Percentiles rank a stretch among this genome's conserved stretches.
phyloP scores from a whole-genome alignment of 805 yeast species.

The Ogataea pignaliae region DNA sequence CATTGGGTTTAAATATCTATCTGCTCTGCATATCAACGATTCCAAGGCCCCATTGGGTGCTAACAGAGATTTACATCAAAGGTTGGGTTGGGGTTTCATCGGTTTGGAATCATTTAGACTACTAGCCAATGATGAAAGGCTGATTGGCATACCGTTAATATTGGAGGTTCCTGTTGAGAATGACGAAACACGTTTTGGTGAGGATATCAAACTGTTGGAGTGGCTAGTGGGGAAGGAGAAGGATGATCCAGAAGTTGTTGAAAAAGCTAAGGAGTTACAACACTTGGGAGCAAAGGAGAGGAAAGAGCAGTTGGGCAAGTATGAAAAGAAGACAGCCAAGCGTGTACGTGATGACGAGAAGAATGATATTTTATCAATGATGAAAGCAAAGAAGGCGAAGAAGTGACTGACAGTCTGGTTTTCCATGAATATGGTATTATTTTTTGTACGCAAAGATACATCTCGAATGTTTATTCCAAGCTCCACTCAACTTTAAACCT shows the following conservation, averaged over 20 bases:
- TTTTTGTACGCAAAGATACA: too few species aligned
- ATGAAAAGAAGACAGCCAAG: slow-evolving; percentile 40
- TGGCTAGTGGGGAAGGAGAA: slow-evolving; percentile 61
- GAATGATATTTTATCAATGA: slow-evolving; percentile 21
- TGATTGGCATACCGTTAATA: slow-evolving; percentile 69
- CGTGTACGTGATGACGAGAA: slow-evolving; percentile 17
- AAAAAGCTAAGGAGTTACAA: slow-evolving; percentile 45
- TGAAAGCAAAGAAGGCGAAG: slow-evolving; percentile 19
- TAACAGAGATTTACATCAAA: slow-evolving; percentile 87
- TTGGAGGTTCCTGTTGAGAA: slow-evolving; percentile 78
- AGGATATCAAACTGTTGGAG: slow-evolving; percentile 77
- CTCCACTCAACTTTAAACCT: slow-evolving; percentile 1
- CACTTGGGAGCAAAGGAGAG: slow-evolving; percentile 66
- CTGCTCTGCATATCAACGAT: slow-evolving; percentile 87
- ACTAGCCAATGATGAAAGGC: slow-evolving; percentile 62
- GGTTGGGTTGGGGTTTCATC: slow-evolving; percentile 81
- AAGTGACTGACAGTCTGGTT: background rate
- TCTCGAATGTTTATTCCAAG: background rate
- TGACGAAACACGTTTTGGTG: slow-evolving; percentile 65
- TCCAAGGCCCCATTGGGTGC: slow-evolving; percentile 92
- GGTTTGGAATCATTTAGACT: slow-evolving; percentile 82
- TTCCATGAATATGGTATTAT: too few species aligned
- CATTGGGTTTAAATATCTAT: slow-evolving; percentile 70
- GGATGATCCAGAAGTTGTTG: slow-evolving; percentile 53
- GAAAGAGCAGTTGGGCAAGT: slow-evolving; percentile 61